Base-by-base conservation (phyloP, 1,139 yeast species). In the Pneumocystis canis region DNA sequence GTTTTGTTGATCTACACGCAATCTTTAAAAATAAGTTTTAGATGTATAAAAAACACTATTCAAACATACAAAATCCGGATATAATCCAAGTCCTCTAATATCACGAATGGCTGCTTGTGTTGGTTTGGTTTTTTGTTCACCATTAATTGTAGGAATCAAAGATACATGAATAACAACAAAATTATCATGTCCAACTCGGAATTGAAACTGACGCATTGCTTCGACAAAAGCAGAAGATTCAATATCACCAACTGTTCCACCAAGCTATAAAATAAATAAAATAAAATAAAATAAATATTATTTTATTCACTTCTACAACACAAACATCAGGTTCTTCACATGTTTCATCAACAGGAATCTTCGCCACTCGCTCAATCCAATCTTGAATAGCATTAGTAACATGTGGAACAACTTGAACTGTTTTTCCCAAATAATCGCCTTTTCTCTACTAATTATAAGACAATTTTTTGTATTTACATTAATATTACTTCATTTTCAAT, bases 351-450 rank as follows among this genome's bases (percentile, higher is more conserved):
- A 92, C 98, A 31, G 98, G 97, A 66, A 90, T 81, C 69, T 79
- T 82, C 63, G 97, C 83, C 61, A 94, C 97, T 66, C 88, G 80
- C 78, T 92, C 97, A 70, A 92, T 87, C 99, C 99, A 94, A 68
- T 90, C 97, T 78, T 92, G 99, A 72, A 92, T 92, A 41, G 96
- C 97, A 71, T 86, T 88, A 67, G 99, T 92, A 70, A 92, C 81
- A 74, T 92, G 99, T 60, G 99, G 99, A 68, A 92, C 99, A 68
- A 92, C 96, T 78, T 94, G 98, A 63, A 92, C 99, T n/a, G 99
- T 92, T 75, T 94, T 94, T 71, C 99, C 99, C 72, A 92, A 80
- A 72, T 92, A 92, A 75, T 92, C 98, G 71, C 99, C 99, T 68
- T 83, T 88, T 77, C 99, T 84, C 78, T 65, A 39, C 18, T 30